Evolutionary conservation across 495 filamentous ascomycete species (phyloP).

Genomic region (Penicillium antarcticum): DNA sequence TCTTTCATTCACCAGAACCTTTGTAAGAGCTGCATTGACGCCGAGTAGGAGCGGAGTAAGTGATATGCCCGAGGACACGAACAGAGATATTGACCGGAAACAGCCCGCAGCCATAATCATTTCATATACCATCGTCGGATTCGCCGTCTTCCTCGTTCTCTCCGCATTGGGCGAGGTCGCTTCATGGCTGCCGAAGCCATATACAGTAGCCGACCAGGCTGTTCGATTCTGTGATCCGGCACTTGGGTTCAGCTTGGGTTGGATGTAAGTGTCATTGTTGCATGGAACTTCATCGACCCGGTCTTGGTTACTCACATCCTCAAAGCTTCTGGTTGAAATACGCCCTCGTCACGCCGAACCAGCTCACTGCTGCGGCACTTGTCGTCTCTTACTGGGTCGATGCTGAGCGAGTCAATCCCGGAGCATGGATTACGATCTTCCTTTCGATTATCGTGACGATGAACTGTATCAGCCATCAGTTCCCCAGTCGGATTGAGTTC

Average conservation of each 20-base stretch:
- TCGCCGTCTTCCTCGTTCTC: constrained; percentile 60
- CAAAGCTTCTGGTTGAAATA: constrained; percentile 58
- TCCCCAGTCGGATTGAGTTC: constrained; percentile 51
- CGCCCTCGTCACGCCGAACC: constrained; percentile 74
- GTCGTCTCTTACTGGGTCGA: constrained; percentile 70
- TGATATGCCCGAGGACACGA: neutral
- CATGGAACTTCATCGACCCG: neutral
- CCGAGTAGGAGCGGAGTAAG: constrained; percentile 33
- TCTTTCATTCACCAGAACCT: constrained; percentile 21
- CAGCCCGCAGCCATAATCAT: constrained; percentile 59
- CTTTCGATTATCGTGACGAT: constrained; percentile 57
- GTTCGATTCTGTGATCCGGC: constrained; percentile 59
- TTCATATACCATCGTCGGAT: constrained; percentile 58
- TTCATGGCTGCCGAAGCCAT: constrained; percentile 53
- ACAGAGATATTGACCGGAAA: constrained; percentile 3
- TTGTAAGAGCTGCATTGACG: neutral
- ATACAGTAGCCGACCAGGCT: constrained; percentile 60
- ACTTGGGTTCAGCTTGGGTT: constrained; percentile 60
- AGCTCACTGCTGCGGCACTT: constrained; percentile 70
- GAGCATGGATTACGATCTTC: constrained; percentile 71
- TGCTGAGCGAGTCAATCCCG: constrained; percentile 57
- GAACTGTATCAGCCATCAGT: constrained; percentile 53
- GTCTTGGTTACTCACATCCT: neutral
- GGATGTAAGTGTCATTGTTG: constrained; percentile 31
- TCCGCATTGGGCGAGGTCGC: constrained; percentile 63